phyloP scores from a whole-genome alignment of 768 basidiomycete genomes.

The Suillus decipiens region DNA sequence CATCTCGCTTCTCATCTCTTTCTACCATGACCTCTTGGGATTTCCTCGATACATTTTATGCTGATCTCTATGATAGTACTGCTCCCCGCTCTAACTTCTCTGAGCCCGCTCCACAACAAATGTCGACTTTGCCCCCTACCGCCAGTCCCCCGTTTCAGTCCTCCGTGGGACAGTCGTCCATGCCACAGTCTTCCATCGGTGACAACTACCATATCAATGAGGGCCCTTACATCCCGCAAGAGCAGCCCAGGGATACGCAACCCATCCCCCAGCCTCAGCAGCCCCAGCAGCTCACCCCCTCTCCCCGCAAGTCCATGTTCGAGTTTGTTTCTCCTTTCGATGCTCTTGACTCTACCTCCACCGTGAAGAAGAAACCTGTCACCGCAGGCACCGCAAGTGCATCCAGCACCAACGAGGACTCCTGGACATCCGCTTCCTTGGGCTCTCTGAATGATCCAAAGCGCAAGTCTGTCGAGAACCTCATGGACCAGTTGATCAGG shows the following conservation, averaged over 20 bases:
- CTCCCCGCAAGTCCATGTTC: slow-evolving; percentile 80
- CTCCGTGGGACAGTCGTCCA: slow-evolving; percentile 1
- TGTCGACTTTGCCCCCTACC: slow-evolving; percentile 32
- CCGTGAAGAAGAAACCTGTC: slow-evolving; percentile 71
- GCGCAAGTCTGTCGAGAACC: slow-evolving; percentile 81
- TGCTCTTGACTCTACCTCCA: slow-evolving; percentile 52
- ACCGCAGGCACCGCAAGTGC: slow-evolving; percentile 44
- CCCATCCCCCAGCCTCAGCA: slow-evolving; percentile 34
- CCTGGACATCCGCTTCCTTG: slow-evolving; percentile 47
- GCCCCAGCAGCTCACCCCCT: slow-evolving; percentile 48
- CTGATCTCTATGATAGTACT: slow-evolving; percentile 38
- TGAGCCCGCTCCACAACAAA: slow-evolving; percentile 44
- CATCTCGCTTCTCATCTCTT: slow-evolving; percentile 16
- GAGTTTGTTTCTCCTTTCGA: slow-evolving; percentile 87
- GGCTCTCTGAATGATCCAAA: slow-evolving; percentile 51
- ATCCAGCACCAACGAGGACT: slow-evolving; percentile 56
- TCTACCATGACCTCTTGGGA: slow-evolving; percentile 35
- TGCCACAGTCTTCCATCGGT: background rate
- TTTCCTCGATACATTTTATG: slow-evolving; percentile 31
- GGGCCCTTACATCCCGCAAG: slow-evolving; percentile 22
- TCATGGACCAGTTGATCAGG: slow-evolving; percentile 72
- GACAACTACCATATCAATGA: slow-evolving; percentile 45
- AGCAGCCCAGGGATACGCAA: slow-evolving; percentile 28
- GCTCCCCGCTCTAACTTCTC: slow-evolving; percentile 52
- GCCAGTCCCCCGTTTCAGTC: slow-evolving; percentile 52